phyloP scores from a whole-genome alignment of 441 rosid genomes.

The Manihot esculenta region DNA sequence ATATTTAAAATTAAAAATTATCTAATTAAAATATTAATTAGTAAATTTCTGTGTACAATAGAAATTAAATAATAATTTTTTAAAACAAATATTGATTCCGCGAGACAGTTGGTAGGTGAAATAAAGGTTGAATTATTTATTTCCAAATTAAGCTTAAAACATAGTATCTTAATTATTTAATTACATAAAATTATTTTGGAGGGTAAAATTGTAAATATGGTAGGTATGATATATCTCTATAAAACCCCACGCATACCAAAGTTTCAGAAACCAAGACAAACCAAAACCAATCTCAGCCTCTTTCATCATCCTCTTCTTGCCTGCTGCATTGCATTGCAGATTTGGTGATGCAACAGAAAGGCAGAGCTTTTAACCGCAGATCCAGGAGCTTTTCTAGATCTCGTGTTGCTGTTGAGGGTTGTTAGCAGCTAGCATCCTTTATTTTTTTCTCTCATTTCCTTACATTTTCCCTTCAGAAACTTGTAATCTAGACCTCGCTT shows the following conservation, averaged over 20 bases:
- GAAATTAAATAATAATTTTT: too few relatives aligned
- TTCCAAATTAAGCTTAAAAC: too few relatives aligned
- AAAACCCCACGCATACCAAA: neutral
- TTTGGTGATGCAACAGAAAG: conserved; percentile 64
- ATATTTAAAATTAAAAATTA: too few relatives aligned
- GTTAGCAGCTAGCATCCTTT: conserved; percentile 30
- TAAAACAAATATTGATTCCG: too few relatives aligned
- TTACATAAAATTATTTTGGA: neutral
- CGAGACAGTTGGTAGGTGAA: too few relatives aligned
- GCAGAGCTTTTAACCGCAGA: conserved; percentile 60
- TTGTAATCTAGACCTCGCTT: neutral
- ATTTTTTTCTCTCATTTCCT: neutral
- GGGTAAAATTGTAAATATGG: too few relatives aligned
- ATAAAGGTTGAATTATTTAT: too few relatives aligned
- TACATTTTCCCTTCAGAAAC: neutral
- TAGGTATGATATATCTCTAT: neutral
- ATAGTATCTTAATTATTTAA: neutral
- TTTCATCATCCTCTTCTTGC: neutral
- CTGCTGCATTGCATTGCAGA: neutral
- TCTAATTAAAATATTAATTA: too few relatives aligned
- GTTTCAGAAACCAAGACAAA: neutral
- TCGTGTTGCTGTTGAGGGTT: conserved; percentile 78
- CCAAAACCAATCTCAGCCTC: too few relatives aligned
- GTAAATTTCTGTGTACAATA: too few relatives aligned
- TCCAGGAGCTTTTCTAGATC: conserved; percentile 83